Conservation (phyloP, 2,329 filamentous ascomycete genomes). For the Microdochium trichocladiopsis region DNA sequence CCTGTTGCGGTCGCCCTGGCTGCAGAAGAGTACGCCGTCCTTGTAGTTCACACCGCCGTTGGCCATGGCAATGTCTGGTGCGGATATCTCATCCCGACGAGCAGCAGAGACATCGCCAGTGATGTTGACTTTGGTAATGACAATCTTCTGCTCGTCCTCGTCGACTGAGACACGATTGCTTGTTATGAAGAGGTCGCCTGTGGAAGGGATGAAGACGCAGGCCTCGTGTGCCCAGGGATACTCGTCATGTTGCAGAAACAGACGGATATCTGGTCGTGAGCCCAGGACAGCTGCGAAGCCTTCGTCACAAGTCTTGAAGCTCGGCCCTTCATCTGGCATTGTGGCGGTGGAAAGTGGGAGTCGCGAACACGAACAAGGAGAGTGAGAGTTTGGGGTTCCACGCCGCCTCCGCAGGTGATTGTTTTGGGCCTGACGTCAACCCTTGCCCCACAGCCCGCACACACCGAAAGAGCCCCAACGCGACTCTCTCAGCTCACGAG, state of each 20-base stretch:
- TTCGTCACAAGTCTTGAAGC: neutral
- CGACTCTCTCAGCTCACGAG: too few species aligned
- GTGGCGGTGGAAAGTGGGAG: neutral
- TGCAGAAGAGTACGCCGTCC: conserved; percentile 30
- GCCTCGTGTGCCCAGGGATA: conserved; percentile 45
- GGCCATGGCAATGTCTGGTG: conserved; percentile 29
- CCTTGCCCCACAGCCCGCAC: too few species aligned
- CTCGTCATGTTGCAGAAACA: conserved; percentile 26
- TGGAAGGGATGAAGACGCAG: conserved; percentile 21
- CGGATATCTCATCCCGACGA: conserved; percentile 23
- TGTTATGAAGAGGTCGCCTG: conserved; percentile 22
- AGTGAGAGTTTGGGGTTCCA: neutral
- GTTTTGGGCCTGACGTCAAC: too few species aligned
- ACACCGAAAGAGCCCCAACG: too few species aligned
- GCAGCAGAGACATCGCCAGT: conserved; percentile 5
- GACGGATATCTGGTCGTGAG: conserved; percentile 22
- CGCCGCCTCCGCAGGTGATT: too few species aligned
- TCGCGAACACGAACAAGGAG: neutral
- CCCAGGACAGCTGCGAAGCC: conserved; percentile 20
- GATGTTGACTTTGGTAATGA: conserved; percentile 19
- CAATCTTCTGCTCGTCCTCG: conserved; percentile 15
- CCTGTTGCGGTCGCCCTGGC: conserved; percentile 22
- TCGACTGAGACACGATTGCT: conserved; percentile 22
- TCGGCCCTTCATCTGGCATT: neutral
- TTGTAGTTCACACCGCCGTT: conserved; percentile 42